Conservation (phyloP, 768 basidiomycete genomes). For the Leccinum longicurvipes region DNA sequence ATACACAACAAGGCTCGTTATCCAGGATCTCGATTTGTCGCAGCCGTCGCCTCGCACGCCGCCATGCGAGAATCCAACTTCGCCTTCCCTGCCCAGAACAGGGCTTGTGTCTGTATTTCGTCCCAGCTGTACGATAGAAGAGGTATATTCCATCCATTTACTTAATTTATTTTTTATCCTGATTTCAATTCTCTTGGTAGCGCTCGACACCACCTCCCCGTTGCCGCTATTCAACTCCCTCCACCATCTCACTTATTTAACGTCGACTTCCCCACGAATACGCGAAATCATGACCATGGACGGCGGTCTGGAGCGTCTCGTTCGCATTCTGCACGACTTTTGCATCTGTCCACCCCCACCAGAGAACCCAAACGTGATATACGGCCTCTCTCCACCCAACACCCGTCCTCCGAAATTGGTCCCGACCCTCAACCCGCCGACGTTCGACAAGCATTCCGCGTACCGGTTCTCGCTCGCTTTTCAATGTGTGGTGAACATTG, state of each 20-base stretch:
- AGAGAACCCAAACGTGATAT: slow-evolving; percentile 71
- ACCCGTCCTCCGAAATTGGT: slow-evolving; percentile 50
- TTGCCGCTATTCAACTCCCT: slow-evolving; percentile 88
- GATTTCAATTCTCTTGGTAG: slow-evolving; percentile 25
- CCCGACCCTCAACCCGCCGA: slow-evolving; percentile 63
- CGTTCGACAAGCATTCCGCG: slow-evolving; percentile 80
- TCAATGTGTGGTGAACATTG: slow-evolving; percentile 96
- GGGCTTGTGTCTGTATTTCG: slow-evolving; percentile 92
- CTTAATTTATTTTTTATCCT: not conserved
- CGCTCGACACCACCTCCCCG: slow-evolving; percentile 53
- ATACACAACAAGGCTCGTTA: slow-evolving; percentile 1
- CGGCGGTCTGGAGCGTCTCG: slow-evolving; percentile 93
- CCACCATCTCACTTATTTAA: slow-evolving; percentile 93
- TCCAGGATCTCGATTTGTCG: slow-evolving; percentile 20
- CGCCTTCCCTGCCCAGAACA: slow-evolving; percentile 90
- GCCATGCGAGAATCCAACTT: slow-evolving; percentile 94
- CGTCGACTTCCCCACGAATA: slow-evolving; percentile 95
- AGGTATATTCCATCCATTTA: slow-evolving; percentile 51
- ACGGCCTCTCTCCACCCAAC: slow-evolving; percentile 70
- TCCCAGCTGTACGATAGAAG: slow-evolving; percentile 92
- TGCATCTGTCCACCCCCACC: slow-evolving; percentile 81
- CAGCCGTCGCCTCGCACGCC: slow-evolving; percentile 18
- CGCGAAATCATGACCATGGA: slow-evolving; percentile 98
- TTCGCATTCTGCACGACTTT: slow-evolving; percentile 87
- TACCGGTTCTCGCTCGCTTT: slow-evolving; percentile 92